Conservation (phyloP, 441 rosid genomes). For the Pelargonium fulgidum region DNA sequence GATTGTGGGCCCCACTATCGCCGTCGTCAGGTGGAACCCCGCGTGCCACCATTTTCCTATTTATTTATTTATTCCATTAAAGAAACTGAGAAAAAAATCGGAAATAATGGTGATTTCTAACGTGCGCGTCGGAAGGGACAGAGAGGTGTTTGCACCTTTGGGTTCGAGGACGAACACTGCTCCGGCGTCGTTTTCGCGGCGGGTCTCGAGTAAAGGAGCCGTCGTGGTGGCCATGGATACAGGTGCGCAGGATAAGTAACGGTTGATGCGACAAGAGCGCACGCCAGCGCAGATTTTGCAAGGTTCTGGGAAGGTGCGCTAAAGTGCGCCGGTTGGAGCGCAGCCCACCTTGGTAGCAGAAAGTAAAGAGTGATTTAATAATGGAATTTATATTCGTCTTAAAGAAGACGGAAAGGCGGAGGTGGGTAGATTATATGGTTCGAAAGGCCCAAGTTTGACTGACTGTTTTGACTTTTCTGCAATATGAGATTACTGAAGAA, state of each 20-base stretch:
- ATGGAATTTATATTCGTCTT: neutral
- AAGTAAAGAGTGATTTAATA: neutral
- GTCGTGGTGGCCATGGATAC: neutral
- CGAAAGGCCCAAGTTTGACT: no score
- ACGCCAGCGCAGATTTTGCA: no score
- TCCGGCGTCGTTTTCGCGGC: neutral
- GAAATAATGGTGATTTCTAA: neutral
- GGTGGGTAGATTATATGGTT: no score
- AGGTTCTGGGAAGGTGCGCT: neutral
- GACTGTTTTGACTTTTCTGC: no score
- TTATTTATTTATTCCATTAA: neutral
- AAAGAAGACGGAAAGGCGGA: neutral
- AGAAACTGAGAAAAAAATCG: no score
- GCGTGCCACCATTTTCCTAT: constrained; percentile 39
- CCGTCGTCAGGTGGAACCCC: constrained; percentile 77
- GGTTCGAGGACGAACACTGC: neutral
- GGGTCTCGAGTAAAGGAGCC: neutral
- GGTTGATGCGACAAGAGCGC: no score
- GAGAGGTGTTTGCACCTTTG: neutral
- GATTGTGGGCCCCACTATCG: constrained; percentile 70
- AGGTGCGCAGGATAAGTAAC: neutral
- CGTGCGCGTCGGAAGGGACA: neutral
- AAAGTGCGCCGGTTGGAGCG: neutral
- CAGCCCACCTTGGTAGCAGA: neutral
- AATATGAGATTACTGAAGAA: no score